Evolutionary conservation across 2,329 filamentous ascomycete genomes (phyloP).

Genomic region (Metarhizium sp.): DNA sequence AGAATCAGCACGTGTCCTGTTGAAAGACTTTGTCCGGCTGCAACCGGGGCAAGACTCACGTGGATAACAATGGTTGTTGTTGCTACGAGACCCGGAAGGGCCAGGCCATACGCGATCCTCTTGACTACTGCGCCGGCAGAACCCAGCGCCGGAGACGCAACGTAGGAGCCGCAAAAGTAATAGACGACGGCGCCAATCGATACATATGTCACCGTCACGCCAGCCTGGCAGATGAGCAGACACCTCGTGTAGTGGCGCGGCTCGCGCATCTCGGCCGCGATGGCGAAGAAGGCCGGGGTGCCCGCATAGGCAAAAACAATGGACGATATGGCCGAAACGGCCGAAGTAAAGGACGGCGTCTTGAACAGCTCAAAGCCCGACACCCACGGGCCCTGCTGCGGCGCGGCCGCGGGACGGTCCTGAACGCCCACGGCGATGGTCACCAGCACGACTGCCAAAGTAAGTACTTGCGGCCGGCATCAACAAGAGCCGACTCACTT

Average conservation of each 20-base stretch:
- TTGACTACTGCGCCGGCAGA: slow-evolving; percentile 32
- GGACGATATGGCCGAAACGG: slow-evolving; percentile 19
- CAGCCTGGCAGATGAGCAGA: slow-evolving; percentile 16
- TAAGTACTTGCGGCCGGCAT: not conserved
- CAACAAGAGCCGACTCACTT: slow-evolving; percentile 2
- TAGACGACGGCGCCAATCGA: slow-evolving; percentile 30
- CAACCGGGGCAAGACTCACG: slow-evolving; percentile 10
- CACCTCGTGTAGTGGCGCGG: slow-evolving; percentile 18
- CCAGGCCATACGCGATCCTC: slow-evolving; percentile 34
- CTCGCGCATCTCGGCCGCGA: slow-evolving; percentile 24
- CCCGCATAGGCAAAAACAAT: slow-evolving; percentile 29
- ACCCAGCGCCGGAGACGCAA: slow-evolving; percentile 36
- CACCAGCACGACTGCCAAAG: slow-evolving; percentile 3
- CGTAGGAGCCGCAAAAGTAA: slow-evolving; percentile 34
- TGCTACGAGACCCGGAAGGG: slow-evolving; percentile 20
- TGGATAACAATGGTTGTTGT: slow-evolving; percentile 18
- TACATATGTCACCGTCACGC: slow-evolving; percentile 22
- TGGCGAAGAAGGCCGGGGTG: slow-evolving; percentile 23
- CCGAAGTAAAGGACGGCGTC: slow-evolving; percentile 20
- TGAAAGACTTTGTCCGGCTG: not conserved
- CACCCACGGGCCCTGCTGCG: slow-evolving; percentile 11
- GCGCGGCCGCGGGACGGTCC: slow-evolving; percentile 14
- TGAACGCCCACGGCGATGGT: slow-evolving; percentile 3
- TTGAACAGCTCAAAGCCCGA: slow-evolving; percentile 20
- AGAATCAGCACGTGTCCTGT: not conserved